Evolutionary conservation across 768 basidiomycete species (phyloP).

Genomic region (Gautieria morchelliformis): DNA sequence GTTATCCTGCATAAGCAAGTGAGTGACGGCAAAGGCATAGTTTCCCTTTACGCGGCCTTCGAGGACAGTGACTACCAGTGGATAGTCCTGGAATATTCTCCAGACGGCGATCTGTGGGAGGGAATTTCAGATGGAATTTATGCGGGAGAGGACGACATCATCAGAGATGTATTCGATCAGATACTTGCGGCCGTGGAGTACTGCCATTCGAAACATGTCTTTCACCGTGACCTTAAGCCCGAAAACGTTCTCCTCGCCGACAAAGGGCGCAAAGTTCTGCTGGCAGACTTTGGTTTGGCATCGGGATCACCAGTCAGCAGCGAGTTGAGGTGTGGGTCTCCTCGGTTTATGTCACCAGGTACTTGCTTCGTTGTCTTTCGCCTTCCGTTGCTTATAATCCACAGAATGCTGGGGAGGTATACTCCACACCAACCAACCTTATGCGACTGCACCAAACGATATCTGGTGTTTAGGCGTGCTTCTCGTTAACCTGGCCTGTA

Average conservation of each 20-base stretch:
- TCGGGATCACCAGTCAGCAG: constrained; percentile 77
- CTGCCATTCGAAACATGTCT: constrained; percentile 36
- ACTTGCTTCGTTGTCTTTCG: constrained; percentile 20
- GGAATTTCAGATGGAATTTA: constrained; percentile 24
- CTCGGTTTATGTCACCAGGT: constrained; percentile 99
- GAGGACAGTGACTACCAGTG: constrained; percentile 76
- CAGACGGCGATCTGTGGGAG: constrained; percentile 36
- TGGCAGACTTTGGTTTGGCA: constrained; percentile 51
- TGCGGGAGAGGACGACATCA: constrained; percentile 31
- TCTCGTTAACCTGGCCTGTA: constrained; percentile 89
- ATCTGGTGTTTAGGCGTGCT: constrained; percentile 97
- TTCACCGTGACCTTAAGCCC: constrained; percentile 44
- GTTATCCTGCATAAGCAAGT: constrained; percentile 72
- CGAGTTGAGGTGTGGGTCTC: constrained; percentile 92
- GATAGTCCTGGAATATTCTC: constrained; percentile 88
- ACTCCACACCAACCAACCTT: constrained; percentile 52
- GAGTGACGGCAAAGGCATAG: constrained; percentile 69
- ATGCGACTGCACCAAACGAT: constrained; percentile 85
- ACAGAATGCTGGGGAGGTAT: constrained; percentile 82
- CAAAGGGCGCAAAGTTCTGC: constrained; percentile 1
- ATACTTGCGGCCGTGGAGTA: constrained; percentile 38
- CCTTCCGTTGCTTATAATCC: constrained; percentile 5
- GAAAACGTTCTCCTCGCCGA: constrained; percentile 33
- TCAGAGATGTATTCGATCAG: constrained; percentile 34
- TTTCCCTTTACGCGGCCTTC: constrained; percentile 81